phyloP scores from a whole-genome alignment of 495 filamentous ascomycete genomes.

The Aspergillus olivimuriae region DNA sequence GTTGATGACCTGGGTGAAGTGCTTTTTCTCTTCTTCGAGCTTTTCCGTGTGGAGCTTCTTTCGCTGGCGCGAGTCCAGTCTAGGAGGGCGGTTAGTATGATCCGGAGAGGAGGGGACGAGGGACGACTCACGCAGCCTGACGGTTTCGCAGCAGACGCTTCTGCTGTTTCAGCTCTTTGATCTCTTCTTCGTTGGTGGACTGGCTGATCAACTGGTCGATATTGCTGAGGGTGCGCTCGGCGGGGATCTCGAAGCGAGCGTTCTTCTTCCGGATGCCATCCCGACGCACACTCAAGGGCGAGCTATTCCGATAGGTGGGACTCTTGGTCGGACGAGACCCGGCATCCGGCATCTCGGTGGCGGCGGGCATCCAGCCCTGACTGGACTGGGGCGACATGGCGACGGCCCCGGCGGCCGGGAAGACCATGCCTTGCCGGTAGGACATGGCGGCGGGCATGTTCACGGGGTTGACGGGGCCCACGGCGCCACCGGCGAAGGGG shows the following conservation, averaged over 20 bases:
- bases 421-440: constrained; percentile 33
- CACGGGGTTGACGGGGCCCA: constrained; percentile 42
- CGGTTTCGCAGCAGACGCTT: constrained; percentile 92
- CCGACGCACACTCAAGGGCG: constrained; percentile 65
- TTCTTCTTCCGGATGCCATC: constrained; percentile 99
- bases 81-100: constrained; percentile 33
- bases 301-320: constrained; percentile 70
- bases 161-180: constrained; percentile 98
- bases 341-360: constrained; percentile 50
- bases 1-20: constrained; percentile 65
- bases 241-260: constrained; percentile 93
- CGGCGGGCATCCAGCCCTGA: constrained; percentile 56
- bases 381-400: constrained; percentile 57
- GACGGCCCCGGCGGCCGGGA: constrained; percentile 37
- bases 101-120: constrained; percentile 8
- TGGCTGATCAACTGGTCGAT: constrained; percentile 90
- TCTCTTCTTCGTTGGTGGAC: constrained; percentile 84
- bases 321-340: constrained; percentile 68
- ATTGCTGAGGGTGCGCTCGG: constrained; percentile 86
- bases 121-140: constrained; percentile 78
- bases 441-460: constrained; percentile 42
- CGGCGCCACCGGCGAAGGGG: constrained; percentile 46
- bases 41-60: constrained; percentile 99
- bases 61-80: constrained; percentile 90
- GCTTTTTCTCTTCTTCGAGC: constrained; percentile 94